Percentiles rank a stretch among this genome's conserved stretches.
Evolutionary conservation across 2,329 filamentous ascomycete genomes (phyloP).

Genomic region (Exophiala sideris): DNA sequence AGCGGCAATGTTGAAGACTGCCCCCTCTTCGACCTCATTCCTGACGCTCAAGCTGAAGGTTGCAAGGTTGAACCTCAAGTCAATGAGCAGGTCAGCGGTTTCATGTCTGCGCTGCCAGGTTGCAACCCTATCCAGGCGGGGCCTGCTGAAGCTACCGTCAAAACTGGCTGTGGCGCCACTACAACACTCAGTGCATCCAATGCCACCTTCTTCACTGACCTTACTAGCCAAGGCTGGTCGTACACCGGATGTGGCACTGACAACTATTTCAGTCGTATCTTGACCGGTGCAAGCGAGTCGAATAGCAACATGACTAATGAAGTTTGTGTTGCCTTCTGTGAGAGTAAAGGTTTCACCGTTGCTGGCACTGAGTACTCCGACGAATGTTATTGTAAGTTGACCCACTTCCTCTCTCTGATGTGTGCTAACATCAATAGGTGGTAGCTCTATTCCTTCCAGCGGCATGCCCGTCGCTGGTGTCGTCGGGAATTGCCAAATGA

Average conservation of each 20-base stretch:
- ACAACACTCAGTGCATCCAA: slow-evolving; percentile 31
- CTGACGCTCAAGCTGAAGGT: slow-evolving; percentile 51
- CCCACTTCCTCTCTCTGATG: background rate
- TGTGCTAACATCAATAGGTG: slow-evolving; percentile 15
- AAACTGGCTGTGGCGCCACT: slow-evolving; percentile 34
- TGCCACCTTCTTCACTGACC: slow-evolving; percentile 44
- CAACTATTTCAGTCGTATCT: slow-evolving; percentile 37
- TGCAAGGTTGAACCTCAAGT: slow-evolving; percentile 48
- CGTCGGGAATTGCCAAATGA: slow-evolving; percentile 29
- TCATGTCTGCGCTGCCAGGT: slow-evolving; percentile 27
- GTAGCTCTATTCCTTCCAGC: slow-evolving; percentile 23
- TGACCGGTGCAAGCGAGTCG: slow-evolving; percentile 28
- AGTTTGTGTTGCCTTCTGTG: slow-evolving; percentile 33
- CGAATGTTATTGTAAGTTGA: slow-evolving; percentile 28
- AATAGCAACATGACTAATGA: slow-evolving; percentile 30
- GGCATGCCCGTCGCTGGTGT: slow-evolving; percentile 29
- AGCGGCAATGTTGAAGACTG: slow-evolving; percentile 60
- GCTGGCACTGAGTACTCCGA: slow-evolving; percentile 32
- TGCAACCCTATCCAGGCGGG: slow-evolving; percentile 31
- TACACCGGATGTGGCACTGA: slow-evolving; percentile 61
- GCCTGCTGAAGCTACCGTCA: slow-evolving; percentile 34
- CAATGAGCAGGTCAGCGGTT: slow-evolving; percentile 31
- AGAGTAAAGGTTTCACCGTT: slow-evolving; percentile 32
- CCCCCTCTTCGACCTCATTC: slow-evolving; percentile 56
- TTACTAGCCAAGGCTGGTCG: slow-evolving; percentile 53